Conservation (phyloP, 805 yeast genomes). For the Cyberlindnera mrakii region DNA sequence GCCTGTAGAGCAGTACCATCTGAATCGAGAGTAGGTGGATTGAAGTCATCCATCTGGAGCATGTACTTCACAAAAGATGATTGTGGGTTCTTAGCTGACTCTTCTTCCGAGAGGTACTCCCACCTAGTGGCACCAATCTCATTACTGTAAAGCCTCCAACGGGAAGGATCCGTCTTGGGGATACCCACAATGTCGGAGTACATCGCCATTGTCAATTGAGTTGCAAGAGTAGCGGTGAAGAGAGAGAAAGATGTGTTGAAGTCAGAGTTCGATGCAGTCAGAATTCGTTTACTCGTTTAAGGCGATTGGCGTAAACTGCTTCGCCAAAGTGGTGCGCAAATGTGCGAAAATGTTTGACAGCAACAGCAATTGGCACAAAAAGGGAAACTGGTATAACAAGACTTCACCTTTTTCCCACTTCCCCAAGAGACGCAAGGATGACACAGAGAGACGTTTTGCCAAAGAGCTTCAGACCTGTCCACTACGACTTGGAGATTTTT, state of each 20-base stretch:
- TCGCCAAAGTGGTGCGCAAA: too few relatives aligned
- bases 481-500: conserved; percentile 56
- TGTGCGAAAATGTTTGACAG: too few relatives aligned
- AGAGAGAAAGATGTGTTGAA: background rate
- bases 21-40: conserved; percentile 31
- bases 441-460: conserved; percentile 44
- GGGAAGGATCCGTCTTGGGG: conserved; percentile 57
- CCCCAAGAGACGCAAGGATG: conserved; percentile 1
- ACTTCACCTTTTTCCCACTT: too few relatives aligned
- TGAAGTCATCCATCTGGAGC: conserved; percentile 34
- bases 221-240: background rate
- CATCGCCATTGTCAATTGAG: conserved; percentile 4
- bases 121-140: conserved; percentile 76
- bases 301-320: too few relatives aligned
- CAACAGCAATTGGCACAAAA: too few relatives aligned
- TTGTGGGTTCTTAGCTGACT: conserved; percentile 35
- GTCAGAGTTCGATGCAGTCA: background rate
- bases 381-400: too few relatives aligned
- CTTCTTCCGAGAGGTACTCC: conserved; percentile 47
- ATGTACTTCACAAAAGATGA: conserved; percentile 51
- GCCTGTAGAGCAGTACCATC: conserved; percentile 47
- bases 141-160: conserved; percentile 73
- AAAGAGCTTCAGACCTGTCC: conserved; percentile 57
- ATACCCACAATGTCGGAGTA: conserved; percentile 71
- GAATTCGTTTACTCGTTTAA: background rate